Evolutionary conservation across 2,329 filamentous ascomycete species (phyloP).

Genomic region (Ploettnerulaceae sp.): DNA sequence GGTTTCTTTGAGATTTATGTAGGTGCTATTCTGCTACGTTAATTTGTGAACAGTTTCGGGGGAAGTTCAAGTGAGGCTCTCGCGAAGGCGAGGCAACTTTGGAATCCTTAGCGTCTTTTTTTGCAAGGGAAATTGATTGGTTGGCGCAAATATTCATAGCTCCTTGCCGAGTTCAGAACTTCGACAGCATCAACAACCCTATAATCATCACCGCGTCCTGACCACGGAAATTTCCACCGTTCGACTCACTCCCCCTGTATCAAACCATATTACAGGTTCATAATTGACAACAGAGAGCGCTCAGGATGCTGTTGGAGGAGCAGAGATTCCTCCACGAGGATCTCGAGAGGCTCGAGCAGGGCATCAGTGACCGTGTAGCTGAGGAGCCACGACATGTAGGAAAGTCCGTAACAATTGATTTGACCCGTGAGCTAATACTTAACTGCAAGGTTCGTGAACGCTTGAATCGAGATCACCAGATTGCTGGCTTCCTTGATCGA

Average conservation of each 20-base stretch:
- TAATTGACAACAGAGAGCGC: background rate
- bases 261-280: background rate
- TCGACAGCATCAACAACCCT: slow-evolving; percentile 7
- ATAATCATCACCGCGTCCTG: background rate
- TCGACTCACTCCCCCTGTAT: background rate
- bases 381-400: slow-evolving; percentile 85
- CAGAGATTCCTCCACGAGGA: slow-evolving; percentile 94
- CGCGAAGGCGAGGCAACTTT: slow-evolving; percentile 3
- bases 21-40: slow-evolving; percentile 10
- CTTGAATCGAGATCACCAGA: slow-evolving; percentile 86
- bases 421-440: slow-evolving; percentile 15
- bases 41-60: too few relatives aligned
- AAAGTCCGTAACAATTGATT: background rate
- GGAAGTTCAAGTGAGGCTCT: background rate
- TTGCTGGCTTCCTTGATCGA: slow-evolving; percentile 78
- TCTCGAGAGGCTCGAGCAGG: slow-evolving; percentile 91
- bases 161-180: slow-evolving; percentile 6
- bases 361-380: slow-evolving; percentile 79
- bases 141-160: slow-evolving; percentile 22
- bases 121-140: too few relatives aligned
- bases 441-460: slow-evolving; percentile 71
- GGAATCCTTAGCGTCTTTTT: slow-evolving; percentile 18
- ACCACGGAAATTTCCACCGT: background rate
- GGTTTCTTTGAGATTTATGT: slow-evolving; percentile 11
- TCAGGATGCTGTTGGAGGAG: slow-evolving; percentile 78